phyloP scores from a whole-genome alignment of 306 rosid genomes.

The Gleditsia sinensis region DNA sequence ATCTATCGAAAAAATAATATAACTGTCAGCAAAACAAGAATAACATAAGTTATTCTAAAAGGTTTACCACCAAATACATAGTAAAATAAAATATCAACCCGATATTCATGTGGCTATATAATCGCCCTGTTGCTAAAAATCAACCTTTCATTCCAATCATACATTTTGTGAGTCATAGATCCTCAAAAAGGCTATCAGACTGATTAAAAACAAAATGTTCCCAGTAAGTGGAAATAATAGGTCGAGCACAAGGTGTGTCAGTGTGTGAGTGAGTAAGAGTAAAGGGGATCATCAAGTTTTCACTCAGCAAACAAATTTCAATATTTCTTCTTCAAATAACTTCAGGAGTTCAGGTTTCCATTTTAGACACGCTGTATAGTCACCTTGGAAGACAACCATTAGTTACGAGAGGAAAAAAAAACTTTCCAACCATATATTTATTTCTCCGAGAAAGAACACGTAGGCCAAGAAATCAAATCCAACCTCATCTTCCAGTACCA shows the following conservation, averaged over 20 bases:
- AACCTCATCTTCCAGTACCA: slow-evolving; percentile 88
- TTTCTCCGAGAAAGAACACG: not conserved
- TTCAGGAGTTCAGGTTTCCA: not conserved
- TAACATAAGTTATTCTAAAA: not conserved
- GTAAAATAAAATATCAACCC: not conserved
- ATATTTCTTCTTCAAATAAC: not conserved
- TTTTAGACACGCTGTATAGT: not conserved
- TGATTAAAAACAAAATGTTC: not conserved
- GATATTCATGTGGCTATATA: not conserved
- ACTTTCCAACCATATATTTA: not conserved
- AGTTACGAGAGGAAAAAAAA: not conserved
- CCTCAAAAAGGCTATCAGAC: not conserved
- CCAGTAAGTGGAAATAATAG: not conserved
- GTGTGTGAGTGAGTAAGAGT: not conserved
- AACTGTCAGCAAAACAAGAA: slow-evolving; percentile 5
- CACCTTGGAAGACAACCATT: not conserved
- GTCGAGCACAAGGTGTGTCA: not conserved
- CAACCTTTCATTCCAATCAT: not conserved
- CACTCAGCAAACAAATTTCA: not conserved
- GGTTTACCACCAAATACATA: not conserved
- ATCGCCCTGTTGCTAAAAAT: not conserved
- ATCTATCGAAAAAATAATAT: not conserved
- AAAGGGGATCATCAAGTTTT: not conserved
- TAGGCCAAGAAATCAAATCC: not conserved
- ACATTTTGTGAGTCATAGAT: not conserved